Evolutionary conservation across 1,284 basidiomycete genomes (phyloP), one percentile per base, ranked within the genome.

Genomic region (Ceratobasidium sp.): DNA sequence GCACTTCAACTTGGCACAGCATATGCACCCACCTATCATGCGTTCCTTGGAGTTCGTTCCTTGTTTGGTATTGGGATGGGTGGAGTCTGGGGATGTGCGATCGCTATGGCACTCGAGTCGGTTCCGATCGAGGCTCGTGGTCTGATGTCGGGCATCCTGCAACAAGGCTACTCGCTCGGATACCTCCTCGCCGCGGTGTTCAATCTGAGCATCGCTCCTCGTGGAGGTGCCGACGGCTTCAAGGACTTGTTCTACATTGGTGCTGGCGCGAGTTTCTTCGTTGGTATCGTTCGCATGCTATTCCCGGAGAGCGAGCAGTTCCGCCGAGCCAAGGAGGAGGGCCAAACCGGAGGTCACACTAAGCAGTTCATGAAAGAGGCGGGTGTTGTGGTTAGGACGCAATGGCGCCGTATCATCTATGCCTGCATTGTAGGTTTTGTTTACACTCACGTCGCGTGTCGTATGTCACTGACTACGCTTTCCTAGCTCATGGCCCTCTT

Each of bases 11-110:
- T 87, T 4, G 84, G 81, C 0, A 72, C 87, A 3, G 88, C 90
- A 45, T 93, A 92, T 78, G 88, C 88, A 18, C 82, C 88, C 16
- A 91, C 87, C 0, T 93, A 85, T 80, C 30, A 74, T 0, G 84
- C 89, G 75, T 93, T 93, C 83, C 86, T 93, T 52, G 91, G 84
- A n/a, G 81, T 92, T 9, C 87, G 93, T 32, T 88, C 90, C 3
- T 83, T 94, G 53, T 95, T 95, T 77, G 93, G 93, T 76, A 86
- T 96, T 70, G 90, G 89, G 3, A 97, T 97, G 95, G 94, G 83
- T 18, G 83, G 83, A 3, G 82, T 84, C 43, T 84, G 83, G 81
- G 81, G 82, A 23, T 77, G 78, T 18, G 84, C 90, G 0, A 83
- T 89, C 0, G 84, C 90, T 0, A 93, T 91, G 0, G 91, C 92